These are phyloP conservation scores for Candida succiphila DNA, from an alignment of 805 yeast genomes.

Conservation along the genomic window DNA sequence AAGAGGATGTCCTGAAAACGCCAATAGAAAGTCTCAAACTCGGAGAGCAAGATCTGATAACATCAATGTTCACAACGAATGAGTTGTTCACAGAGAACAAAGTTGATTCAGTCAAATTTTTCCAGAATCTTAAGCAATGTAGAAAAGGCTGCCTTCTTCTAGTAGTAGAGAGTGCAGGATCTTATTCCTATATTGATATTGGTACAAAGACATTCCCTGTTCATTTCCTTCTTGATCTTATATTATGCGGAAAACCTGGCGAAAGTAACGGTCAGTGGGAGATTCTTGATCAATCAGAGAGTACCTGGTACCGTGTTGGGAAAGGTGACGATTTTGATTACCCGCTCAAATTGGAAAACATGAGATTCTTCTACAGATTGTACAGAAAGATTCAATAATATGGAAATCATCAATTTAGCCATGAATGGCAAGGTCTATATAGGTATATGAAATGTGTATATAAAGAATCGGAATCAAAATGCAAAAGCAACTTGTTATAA, in stretches of 20 bases:
- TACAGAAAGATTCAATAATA: constrained; percentile 34
- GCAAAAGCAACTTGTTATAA: neutral
- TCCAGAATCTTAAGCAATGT: constrained; percentile 49
- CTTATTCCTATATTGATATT: constrained; percentile 69
- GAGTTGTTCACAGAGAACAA: constrained; percentile 70
- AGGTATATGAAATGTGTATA: too few relatives aligned
- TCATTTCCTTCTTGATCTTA: constrained; percentile 67
- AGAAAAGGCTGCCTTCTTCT: constrained; percentile 47
- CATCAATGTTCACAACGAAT: constrained; percentile 77
- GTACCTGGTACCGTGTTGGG: constrained; percentile 67
- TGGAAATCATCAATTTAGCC: neutral
- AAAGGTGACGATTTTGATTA: constrained; percentile 41
- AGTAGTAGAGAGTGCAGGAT: constrained; percentile 83
- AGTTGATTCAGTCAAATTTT: constrained; percentile 45
- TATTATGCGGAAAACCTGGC: constrained; percentile 44
- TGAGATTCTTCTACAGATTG: constrained; percentile 76
- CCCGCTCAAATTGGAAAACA: constrained; percentile 67
- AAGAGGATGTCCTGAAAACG: constrained; percentile 27
- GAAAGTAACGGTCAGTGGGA: constrained; percentile 52
- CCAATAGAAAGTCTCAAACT: constrained; percentile 14
- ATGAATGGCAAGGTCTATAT: neutral
- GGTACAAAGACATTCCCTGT: constrained; percentile 77
- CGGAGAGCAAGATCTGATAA: constrained; percentile 37
- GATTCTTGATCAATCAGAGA: constrained; percentile 53
- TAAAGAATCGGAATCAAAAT: neutral